phyloP scores from a whole-genome alignment of 495 filamentous ascomycete genomes.

The Penicillium taxi region DNA sequence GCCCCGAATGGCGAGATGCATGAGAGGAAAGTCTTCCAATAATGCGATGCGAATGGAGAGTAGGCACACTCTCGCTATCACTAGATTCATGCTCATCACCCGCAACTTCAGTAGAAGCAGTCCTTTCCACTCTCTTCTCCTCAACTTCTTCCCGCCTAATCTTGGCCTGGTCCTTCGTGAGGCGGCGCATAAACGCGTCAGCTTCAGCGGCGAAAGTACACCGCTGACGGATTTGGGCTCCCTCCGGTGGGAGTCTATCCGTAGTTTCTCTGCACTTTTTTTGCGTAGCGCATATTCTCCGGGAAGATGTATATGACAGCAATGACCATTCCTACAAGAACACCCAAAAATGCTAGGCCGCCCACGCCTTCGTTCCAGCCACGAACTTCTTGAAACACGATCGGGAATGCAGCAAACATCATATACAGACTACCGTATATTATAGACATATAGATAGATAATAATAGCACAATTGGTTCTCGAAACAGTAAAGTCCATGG shows the following conservation, averaged over 20 bases:
- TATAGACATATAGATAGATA: conserved; percentile 61
- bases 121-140: conserved; percentile 13
- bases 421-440: conserved; percentile 69
- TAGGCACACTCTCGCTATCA: conserved; percentile 20
- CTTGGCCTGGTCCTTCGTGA: conserved; percentile 18
- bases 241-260: conserved; percentile 38
- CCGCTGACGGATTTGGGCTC: conserved; percentile 48
- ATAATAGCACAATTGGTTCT: conserved; percentile 50
- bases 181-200: conserved; percentile 26
- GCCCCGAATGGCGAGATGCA: conserved; percentile 24
- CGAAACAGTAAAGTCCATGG: conserved; percentile 36
- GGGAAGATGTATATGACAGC: conserved; percentile 39
- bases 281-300: conserved; percentile 36
- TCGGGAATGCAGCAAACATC: conserved; percentile 67
- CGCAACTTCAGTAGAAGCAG: not conserved
- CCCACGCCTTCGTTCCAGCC: conserved; percentile 61
- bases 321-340: conserved; percentile 66
- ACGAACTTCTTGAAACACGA: conserved; percentile 65
- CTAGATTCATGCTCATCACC: conserved; percentile 5
- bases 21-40: conserved; percentile 15
- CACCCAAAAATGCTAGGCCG: conserved; percentile 66
- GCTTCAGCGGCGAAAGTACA: conserved; percentile 60
- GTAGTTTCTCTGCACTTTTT: conserved; percentile 21
- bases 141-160: conserved; percentile 2
- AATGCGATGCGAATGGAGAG: conserved; percentile 16